These are phyloP conservation scores for Alisma plantagoaquatica DNA, from an alignment of 106 monocot genomes.

Conservation along the genomic window DNA sequence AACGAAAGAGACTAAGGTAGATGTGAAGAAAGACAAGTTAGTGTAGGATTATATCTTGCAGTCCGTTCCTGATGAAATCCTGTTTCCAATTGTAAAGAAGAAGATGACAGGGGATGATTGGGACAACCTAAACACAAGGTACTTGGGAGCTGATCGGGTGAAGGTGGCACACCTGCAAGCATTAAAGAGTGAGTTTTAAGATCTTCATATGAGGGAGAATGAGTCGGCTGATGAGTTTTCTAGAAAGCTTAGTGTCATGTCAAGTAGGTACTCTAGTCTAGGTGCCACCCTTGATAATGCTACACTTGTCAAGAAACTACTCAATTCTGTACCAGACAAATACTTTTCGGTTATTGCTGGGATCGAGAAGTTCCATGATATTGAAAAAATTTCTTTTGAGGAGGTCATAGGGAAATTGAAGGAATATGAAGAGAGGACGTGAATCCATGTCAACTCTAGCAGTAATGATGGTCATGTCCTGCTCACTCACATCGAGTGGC, in stretches of 20 bases:
- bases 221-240: too few species aligned
- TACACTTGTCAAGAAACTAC: conserved; percentile 1
- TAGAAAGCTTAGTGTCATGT: conserved; percentile 1
- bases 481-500: conserved; percentile 6
- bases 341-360: conserved; percentile 5
- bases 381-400: conserved; percentile 11
- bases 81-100: conserved; percentile 12
- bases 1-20: too few species aligned
- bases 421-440: conserved; percentile 11
- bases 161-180: conserved; percentile 8
- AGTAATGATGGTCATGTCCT: conserved; percentile 5
- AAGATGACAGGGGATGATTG: conserved; percentile 6
- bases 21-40: too few species aligned
- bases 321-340: conserved; percentile 1
- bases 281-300: too few species aligned
- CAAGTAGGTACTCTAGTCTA: too few species aligned
- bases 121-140: conserved; percentile 11
- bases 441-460: too few species aligned
- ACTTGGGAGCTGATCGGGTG: conserved; percentile 8
- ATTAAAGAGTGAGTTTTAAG: conserved; percentile 9
- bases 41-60: neutral
- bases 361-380: conserved; percentile 15
- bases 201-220: conserved; percentile 1
- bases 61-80: conserved; percentile 7
- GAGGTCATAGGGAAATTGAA: conserved; percentile 6